phyloP scores from a whole-genome alignment of 495 filamentous ascomycete species.

The Aspergillus ostianus region DNA sequence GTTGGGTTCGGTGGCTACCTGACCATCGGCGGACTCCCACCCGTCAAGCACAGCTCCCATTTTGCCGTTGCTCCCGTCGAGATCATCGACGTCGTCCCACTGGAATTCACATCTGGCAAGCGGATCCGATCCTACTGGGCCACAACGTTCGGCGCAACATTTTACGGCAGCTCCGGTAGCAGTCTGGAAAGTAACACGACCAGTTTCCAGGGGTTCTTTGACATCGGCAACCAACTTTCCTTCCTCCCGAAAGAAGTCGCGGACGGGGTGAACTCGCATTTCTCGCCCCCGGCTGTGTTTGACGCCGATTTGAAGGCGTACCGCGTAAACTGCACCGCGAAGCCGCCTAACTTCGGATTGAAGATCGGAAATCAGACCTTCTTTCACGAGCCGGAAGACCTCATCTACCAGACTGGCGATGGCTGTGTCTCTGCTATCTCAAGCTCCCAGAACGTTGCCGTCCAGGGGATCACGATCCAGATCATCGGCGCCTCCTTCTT shows the following conservation, averaged over 20 bases:
- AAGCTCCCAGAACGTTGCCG: constrained; percentile 23
- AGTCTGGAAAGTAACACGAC: constrained; percentile 16
- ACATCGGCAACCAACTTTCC: constrained; percentile 67
- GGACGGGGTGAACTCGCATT: constrained; percentile 54
- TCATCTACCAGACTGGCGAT: constrained; percentile 39
- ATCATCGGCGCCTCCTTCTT: constrained; percentile 70
- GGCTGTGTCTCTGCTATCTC: constrained; percentile 39
- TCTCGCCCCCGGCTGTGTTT: constrained; percentile 53
- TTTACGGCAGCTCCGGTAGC: constrained; percentile 14
- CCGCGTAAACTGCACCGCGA: constrained; percentile 60
- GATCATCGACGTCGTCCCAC: constrained; percentile 19
- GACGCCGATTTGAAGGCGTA: constrained; percentile 47
- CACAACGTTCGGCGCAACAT: constrained; percentile 17
- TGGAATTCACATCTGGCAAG: constrained; percentile 13
- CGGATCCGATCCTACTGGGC: constrained; percentile 26
- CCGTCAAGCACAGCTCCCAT: constrained; percentile 17
- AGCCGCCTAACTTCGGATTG: constrained; percentile 52
- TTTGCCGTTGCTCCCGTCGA: constrained; percentile 26
- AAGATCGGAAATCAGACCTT: constrained; percentile 48
- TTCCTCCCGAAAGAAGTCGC: constrained; percentile 59
- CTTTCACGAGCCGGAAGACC: constrained; percentile 50
- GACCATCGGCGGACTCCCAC: constrained; percentile 26
- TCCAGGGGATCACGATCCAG: constrained; percentile 38
- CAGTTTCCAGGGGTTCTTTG: constrained; percentile 54
- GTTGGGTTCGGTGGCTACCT: constrained; percentile 26